Evolutionary conservation across 345 rosid species (phyloP).

Genomic region (Lumnitzera racemosa): DNA sequence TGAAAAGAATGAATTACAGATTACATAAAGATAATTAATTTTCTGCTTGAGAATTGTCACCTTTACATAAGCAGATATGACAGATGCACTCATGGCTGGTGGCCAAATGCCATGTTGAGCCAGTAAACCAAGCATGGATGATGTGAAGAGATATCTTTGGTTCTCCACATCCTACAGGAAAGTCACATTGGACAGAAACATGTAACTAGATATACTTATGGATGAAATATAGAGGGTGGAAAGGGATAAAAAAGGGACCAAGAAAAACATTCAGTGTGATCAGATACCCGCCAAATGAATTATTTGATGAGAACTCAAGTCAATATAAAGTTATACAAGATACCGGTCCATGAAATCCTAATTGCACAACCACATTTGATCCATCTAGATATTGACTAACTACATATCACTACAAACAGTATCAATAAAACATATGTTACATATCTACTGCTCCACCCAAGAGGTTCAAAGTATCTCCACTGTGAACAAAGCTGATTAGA

Average conservation of each 20-base stretch:
- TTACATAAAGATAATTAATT: neutral
- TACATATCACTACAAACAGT: too few species aligned
- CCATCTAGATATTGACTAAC: too few species aligned
- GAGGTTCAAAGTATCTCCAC: too few species aligned
- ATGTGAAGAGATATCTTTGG: constrained; percentile 68
- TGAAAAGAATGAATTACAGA: neutral
- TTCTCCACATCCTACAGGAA: constrained; percentile 61
- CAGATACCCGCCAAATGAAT: too few species aligned
- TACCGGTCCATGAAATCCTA: too few species aligned
- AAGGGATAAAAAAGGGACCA: neutral
- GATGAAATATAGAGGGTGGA: neutral
- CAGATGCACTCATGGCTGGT: constrained; percentile 58
- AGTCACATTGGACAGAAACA: neutral
- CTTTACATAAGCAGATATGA: constrained; percentile 60
- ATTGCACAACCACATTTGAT: too few species aligned
- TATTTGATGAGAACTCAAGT: too few species aligned
- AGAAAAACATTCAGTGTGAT: too few species aligned
- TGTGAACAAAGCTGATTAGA: too few species aligned
- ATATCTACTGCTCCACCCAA: too few species aligned
- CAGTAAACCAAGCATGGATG: constrained; percentile 84
- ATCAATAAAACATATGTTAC: too few species aligned
- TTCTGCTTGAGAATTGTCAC: constrained; percentile 25
- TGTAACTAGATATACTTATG: neutral
- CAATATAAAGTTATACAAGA: too few species aligned
- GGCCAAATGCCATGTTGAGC: constrained; percentile 77